Evolutionary conservation across 2,329 filamentous ascomycete genomes (phyloP).

Genomic region (Penicillium expansum): DNA sequence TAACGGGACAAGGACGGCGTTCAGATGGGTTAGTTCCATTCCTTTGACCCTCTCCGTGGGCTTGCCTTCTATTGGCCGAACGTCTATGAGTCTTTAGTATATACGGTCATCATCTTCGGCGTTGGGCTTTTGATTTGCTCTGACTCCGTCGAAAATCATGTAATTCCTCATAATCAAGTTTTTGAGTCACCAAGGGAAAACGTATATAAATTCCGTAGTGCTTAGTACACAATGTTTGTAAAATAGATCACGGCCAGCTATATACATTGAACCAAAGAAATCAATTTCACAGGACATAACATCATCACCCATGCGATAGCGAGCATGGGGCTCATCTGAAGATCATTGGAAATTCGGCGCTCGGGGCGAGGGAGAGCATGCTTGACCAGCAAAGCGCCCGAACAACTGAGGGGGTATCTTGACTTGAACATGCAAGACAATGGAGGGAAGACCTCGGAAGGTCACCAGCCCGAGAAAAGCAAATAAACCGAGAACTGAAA

Average conservation of each 20-base stretch:
- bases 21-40: not conserved
- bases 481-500: conserved; percentile 5
- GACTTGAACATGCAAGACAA: conserved; percentile 7
- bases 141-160: not conserved
- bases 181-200: not conserved
- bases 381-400: not conserved
- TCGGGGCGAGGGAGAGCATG: not conserved
- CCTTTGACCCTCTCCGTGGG: not conserved
- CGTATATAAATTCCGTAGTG: not conserved
- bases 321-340: not conserved
- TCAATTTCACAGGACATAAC: not conserved
- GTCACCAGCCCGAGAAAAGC: not conserved
- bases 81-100: not conserved
- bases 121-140: not conserved
- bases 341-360: not conserved
- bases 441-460: not conserved
- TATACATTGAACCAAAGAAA: not conserved
- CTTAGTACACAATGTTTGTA: not conserved
- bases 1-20: not conserved
- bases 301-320: conserved; percentile 4
- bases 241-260: not conserved
- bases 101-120: conserved; percentile 3
- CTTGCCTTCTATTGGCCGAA: not conserved
- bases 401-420: conserved; percentile 15
- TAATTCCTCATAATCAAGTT: conserved; percentile 1